Base-by-base conservation (phyloP, 805 yeast genomes). In the Teunomyces barrocoloradensis region DNA sequence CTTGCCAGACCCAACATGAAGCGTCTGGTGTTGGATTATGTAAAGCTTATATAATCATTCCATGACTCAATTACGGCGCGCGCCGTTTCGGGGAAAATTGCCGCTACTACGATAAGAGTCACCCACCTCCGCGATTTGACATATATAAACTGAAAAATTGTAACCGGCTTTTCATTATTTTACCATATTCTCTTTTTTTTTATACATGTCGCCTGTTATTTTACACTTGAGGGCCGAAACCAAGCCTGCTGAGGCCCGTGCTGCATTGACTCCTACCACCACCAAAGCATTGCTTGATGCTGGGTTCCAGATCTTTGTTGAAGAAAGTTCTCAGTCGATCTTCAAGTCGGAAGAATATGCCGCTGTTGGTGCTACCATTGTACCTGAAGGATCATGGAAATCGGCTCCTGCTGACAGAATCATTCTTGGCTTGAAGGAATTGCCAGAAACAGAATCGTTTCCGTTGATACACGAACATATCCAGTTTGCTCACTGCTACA, bases 401-500 rank as follows among this genome's bases (percentile, higher is more conserved):
- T 60, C 73, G 40, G 98, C 99, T 30, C 98, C 99, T 53, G 75
- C 77, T 52, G 96, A 92, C 58, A 80, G 97, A 65, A 82, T 92
- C 53, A 88, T 94, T 55, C 76, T 88, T 57, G 99, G 99, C 0
- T 82, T 94, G 73, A 94, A 94, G 72, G 99, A 94, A 69, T 78
- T 94, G 63, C 97, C 96, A 34, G 97, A 91, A 70, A 83, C 82
- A 53, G 87, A 84, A 51, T 76, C 82, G 27, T 94, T 92, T 81
- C 99, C 99, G 17, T 79, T 94, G 52, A 79, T 87, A 44, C 98
- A 94, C 66, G 96, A 91, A 68, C 99, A 94, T 70, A 89, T 94
- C 55, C 98, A 94, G 73, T 94, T 94, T 72, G 99, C 99, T 38
- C 99, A 94, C 71, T 94, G 99, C 74, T 94, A 94, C 74, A 94